Evolutionary conservation across 2,329 filamentous ascomycete species (phyloP).

Genomic region (Sclerotiophoma versabilis): DNA sequence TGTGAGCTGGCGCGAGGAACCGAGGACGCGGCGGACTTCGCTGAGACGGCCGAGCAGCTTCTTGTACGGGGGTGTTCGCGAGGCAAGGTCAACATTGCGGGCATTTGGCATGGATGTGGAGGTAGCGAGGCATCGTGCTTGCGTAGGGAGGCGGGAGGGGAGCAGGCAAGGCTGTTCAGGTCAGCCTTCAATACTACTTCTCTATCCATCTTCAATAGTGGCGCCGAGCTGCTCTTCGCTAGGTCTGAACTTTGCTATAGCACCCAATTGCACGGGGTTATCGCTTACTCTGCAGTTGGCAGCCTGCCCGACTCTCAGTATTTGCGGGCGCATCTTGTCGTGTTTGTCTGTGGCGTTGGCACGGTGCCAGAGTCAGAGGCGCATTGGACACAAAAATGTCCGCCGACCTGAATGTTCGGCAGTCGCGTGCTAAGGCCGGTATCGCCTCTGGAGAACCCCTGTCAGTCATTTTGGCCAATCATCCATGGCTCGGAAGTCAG

Average conservation of each 20-base stretch:
- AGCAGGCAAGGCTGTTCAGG: conserved; percentile 35
- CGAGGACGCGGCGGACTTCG: conserved; percentile 77
- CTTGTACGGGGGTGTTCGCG: conserved; percentile 78
- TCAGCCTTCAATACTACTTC: conserved; percentile 9
- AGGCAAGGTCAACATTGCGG: conserved; percentile 52
- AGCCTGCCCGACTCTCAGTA: conserved; percentile 40
- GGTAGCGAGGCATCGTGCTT: conserved; percentile 44
- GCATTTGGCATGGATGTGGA: conserved; percentile 35
- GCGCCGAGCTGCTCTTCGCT: not conserved
- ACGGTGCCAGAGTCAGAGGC: conserved; percentile 23
- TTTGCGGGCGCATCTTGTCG: conserved; percentile 45
- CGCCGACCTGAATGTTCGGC: conserved; percentile 11
- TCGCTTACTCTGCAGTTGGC: conserved; percentile 43
- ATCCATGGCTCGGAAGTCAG: conserved; percentile 25
- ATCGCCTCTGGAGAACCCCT: conserved; percentile 28
- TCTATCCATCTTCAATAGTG: not conserved
- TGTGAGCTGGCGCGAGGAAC: conserved; percentile 70
- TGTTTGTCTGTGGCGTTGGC: conserved; percentile 25
- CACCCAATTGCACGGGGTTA: conserved; percentile 2
- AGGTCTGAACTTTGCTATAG: not conserved
- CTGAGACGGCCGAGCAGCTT: conserved; percentile 80
- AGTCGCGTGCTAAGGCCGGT: conserved; percentile 12
- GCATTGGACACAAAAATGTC: conserved; percentile 37
- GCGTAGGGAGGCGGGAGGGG: conserved; percentile 22
- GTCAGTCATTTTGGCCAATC: conserved; percentile 31